These are phyloP conservation scores for Vachellia pachyceras DNA, from an alignment of 306 rosid species.

Conservation along the genomic window DNA sequence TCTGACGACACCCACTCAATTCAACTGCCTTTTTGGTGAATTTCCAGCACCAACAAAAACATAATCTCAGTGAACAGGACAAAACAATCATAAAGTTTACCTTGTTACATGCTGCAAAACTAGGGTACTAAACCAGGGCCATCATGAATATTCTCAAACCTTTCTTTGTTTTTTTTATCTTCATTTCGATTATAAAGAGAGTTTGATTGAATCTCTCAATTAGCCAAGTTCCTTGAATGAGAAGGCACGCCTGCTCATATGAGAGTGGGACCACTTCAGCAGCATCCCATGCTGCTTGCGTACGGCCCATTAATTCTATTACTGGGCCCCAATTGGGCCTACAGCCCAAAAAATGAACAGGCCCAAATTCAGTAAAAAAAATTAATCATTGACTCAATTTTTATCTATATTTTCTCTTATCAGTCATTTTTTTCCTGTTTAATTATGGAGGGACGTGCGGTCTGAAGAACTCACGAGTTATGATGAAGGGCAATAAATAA, in stretches of 20 bases:
- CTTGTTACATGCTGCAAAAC: background rate
- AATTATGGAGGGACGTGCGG: background rate
- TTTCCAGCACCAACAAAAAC: background rate
- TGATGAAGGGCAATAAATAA: background rate
- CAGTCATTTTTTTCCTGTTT: background rate
- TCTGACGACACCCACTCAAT: background rate
- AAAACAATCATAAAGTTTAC: background rate
- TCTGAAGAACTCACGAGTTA: background rate
- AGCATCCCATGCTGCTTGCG: slow-evolving; percentile 24
- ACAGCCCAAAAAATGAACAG: background rate
- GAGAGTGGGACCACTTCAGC: slow-evolving; percentile 3
- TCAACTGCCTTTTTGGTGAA: background rate
- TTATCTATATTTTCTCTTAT: background rate
- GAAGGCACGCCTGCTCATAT: slow-evolving; percentile 36
- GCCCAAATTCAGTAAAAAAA: background rate
- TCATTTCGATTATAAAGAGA: background rate
- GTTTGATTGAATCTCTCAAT: slow-evolving; percentile 19
- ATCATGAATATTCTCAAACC: background rate
- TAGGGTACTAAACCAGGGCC: slow-evolving; percentile 1
- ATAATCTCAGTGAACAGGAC: background rate
- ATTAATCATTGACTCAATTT: background rate
- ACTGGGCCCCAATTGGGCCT: slow-evolving; percentile 3
- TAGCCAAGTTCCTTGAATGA: slow-evolving; percentile 23
- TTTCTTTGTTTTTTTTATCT: background rate
- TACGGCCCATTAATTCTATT: background rate